phyloP scores from a whole-genome alignment of 371 early-diverging fungal genomes.

The Mucor circinelloides region DNA sequence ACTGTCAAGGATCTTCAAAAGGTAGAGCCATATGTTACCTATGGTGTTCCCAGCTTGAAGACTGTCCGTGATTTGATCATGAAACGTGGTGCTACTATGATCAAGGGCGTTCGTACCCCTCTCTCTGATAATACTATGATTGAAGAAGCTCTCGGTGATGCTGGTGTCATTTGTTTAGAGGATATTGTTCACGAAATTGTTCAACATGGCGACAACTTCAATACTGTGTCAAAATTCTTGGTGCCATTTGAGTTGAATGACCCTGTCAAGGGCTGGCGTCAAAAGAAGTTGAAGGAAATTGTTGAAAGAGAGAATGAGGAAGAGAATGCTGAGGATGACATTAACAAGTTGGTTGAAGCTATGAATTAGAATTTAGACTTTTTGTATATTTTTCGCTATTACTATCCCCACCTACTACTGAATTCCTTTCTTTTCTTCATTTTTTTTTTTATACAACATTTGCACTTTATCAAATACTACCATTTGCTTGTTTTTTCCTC shows the following conservation, averaged over 20 bases:
- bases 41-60: constrained; percentile 96
- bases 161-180: constrained; percentile 97
- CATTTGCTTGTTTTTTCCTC: no score
- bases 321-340: constrained; percentile 93
- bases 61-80: constrained; percentile 98
- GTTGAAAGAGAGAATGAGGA: constrained; percentile 90
- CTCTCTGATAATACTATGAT: constrained; percentile 96
- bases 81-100: constrained; percentile 98
- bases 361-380: constrained; percentile 84
- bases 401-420: background rate
- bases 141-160: constrained; percentile 92
- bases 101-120: constrained; percentile 92
- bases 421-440: no score
- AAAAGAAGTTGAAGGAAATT: constrained; percentile 94
- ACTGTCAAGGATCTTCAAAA: constrained; percentile 94
- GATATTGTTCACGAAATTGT: constrained; percentile 98
- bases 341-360: constrained; percentile 93
- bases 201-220: constrained; percentile 89
- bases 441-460: background rate
- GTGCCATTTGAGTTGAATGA: constrained; percentile 97
- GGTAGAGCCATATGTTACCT: constrained; percentile 95
- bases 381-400: background rate
- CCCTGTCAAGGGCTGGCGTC: constrained; percentile 96
- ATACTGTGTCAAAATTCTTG: constrained; percentile 90
- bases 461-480: background rate